Percentiles rank a stretch among this genome's conserved stretches.
Conservation (phyloP, 2,329 filamentous ascomycete species). For the Alternaria metachromatica region DNA sequence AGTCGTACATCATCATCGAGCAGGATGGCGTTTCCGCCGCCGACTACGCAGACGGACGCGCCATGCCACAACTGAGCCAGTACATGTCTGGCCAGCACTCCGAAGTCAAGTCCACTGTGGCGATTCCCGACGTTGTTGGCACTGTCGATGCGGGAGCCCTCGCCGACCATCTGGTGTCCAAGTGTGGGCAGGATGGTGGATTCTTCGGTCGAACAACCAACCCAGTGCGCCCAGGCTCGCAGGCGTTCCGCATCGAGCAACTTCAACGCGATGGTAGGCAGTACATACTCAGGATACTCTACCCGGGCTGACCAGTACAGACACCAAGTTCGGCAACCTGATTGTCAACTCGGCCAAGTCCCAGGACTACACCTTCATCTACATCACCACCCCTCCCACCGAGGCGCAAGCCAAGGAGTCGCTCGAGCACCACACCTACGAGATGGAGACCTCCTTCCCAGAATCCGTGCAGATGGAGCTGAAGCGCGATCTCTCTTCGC, state of each 20-base stretch:
- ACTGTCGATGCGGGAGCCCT: slow-evolving; percentile 54
- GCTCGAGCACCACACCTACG: slow-evolving; percentile 58
- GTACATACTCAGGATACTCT: not conserved
- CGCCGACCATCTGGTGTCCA: slow-evolving; percentile 51
- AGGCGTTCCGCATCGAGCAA: slow-evolving; percentile 18
- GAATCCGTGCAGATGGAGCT: slow-evolving; percentile 73
- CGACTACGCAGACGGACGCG: slow-evolving; percentile 66
- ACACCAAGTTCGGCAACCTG: slow-evolving; percentile 29
- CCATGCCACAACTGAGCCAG: slow-evolving; percentile 61
- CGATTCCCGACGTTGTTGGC: slow-evolving; percentile 62
- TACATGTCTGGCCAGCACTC: slow-evolving; percentile 58
- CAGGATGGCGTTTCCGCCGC: slow-evolving; percentile 75
- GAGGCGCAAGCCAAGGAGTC: slow-evolving; percentile 31
- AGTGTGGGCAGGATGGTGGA: slow-evolving; percentile 54
- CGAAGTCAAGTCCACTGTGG: slow-evolving; percentile 61
- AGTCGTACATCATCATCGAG: slow-evolving; percentile 77
- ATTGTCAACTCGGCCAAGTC: slow-evolving; percentile 50
- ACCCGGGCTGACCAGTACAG: slow-evolving; percentile 21
- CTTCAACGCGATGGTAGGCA: slow-evolving; percentile 30
- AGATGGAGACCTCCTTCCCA: slow-evolving; percentile 68
- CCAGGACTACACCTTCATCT: slow-evolving; percentile 74
- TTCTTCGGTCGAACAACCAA: slow-evolving; percentile 20
- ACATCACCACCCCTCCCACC: slow-evolving; percentile 68
- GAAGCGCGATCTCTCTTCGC: slow-evolving; percentile 66
- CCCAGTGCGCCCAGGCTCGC: slow-evolving; percentile 24